These are phyloP conservation scores for Mucor piriformis DNA, from an alignment of 371 early-diverging fungal species.

Conservation along the genomic window DNA sequence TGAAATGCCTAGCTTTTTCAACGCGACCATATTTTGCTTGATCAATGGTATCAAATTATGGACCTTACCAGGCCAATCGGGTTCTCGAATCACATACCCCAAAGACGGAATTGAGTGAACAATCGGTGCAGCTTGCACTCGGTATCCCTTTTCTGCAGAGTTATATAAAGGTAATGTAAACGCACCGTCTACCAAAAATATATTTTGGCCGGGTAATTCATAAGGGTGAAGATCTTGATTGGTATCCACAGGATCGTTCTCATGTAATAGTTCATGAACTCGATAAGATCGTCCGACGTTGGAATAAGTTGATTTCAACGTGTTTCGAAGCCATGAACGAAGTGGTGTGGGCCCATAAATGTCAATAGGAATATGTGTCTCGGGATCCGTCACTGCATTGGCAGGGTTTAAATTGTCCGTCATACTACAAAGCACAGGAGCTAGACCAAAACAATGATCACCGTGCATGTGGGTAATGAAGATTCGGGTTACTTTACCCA, in stretches of 20 bases:
- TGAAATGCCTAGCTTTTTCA: slow-evolving; percentile 30
- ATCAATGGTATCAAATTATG: slow-evolving; percentile 46
- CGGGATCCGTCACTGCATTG: slow-evolving; percentile 2
- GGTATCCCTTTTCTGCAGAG: slow-evolving; percentile 14
- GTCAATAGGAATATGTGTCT: slow-evolving; percentile 34
- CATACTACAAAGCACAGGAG: slow-evolving; percentile 58
- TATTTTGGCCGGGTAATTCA: slow-evolving; percentile 45
- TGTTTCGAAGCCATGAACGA: slow-evolving; percentile 55
- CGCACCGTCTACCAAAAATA: slow-evolving; percentile 6
- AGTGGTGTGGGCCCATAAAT: slow-evolving; percentile 60
- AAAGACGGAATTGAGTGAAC: slow-evolving; percentile 58
- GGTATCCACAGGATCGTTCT: slow-evolving; percentile 25
- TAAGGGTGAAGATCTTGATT: slow-evolving; percentile 35
- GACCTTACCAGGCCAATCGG: slow-evolving; percentile 44
- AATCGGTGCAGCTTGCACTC: slow-evolving; percentile 48
- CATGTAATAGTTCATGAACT: slow-evolving; percentile 47
- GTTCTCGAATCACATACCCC: slow-evolving; percentile 57
- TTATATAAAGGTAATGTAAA: slow-evolving; percentile 8
- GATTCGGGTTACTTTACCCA: slow-evolving; percentile 48
- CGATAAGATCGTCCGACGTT: slow-evolving; percentile 39
- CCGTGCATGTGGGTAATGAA: slow-evolving; percentile 71
- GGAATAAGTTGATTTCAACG: slow-evolving; percentile 46
- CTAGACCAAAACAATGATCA: slow-evolving; percentile 65
- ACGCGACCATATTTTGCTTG: slow-evolving; percentile 40
- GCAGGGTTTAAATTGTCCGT: slow-evolving; percentile 40